Evolutionary conservation across 169 alveolate genomes (phyloP).

Genomic region (Babesia ovis): DNA sequence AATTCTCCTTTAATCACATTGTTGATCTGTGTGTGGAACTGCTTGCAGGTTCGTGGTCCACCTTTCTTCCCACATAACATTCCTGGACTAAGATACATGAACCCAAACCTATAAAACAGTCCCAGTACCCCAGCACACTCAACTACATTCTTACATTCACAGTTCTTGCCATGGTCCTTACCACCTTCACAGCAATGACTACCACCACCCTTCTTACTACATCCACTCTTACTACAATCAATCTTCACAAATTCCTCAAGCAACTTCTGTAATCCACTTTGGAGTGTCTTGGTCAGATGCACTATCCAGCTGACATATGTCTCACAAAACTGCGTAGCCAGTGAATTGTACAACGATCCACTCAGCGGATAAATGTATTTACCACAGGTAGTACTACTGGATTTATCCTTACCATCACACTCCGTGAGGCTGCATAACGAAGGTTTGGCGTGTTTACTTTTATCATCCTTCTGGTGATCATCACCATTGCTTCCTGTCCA

Average conservation of each 20-base stretch:
- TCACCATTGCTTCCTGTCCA: background rate
- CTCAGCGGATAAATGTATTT: background rate
- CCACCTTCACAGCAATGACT: background rate
- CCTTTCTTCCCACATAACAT: too few relatives aligned
- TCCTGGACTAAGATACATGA: too few relatives aligned
- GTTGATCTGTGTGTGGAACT: too few relatives aligned
- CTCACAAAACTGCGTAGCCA: background rate
- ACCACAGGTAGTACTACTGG: slow-evolving; percentile 1
- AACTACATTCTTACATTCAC: too few relatives aligned
- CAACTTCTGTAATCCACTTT: background rate
- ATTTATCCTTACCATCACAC: background rate
- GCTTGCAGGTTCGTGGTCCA: too few relatives aligned
- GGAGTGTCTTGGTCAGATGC: background rate
- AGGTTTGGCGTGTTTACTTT: background rate
- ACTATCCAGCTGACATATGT: background rate
- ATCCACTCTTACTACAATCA: background rate
- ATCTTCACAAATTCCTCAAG: background rate
- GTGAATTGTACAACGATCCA: background rate
- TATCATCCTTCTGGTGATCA: too few relatives aligned
- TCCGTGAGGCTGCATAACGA: background rate
- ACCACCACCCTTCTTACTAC: background rate
- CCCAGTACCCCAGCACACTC: too few relatives aligned
- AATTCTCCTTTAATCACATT: too few relatives aligned
- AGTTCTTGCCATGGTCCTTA: background rate
- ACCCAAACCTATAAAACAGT: too few relatives aligned